Conservation (phyloP, 208 protist species). For the Trypanosoma mega region DNA sequence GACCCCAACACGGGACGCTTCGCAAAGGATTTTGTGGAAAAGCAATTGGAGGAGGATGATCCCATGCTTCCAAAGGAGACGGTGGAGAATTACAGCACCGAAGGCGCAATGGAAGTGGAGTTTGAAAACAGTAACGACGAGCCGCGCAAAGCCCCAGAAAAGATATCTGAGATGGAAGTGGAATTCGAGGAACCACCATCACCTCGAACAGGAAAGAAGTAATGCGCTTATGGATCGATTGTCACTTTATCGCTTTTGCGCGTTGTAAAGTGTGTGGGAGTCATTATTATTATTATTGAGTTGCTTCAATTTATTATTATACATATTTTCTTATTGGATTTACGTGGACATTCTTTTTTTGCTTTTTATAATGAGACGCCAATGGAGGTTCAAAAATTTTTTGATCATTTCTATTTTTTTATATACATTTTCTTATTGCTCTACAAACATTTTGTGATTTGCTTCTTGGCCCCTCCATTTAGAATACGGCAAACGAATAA, state of each 20-base stretch:
- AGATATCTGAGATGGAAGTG: conserved; percentile 45
- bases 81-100: conserved; percentile 71
- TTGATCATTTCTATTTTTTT: conserved; percentile 4
- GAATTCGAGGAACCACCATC: conserved; percentile 32
- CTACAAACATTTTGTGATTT: conserved; percentile 1
- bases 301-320: conserved; percentile 15
- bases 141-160: conserved; percentile 19
- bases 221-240: no score
- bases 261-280: no score
- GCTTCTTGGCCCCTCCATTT: conserved; percentile 11
- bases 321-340: conserved; percentile 5
- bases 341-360: conserved; percentile 7
- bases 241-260: no score
- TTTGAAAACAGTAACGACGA: conserved; percentile 62
- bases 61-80: conserved; percentile 74
- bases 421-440: neutral
- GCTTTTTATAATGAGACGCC: conserved; percentile 18
- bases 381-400: no score
- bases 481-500: neutral
- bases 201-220: neutral
- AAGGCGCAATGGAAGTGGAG: conserved; percentile 78
- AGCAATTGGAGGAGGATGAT: conserved; percentile 88
- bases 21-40: conserved; percentile 86
- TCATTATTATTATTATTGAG: no score
- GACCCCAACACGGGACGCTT: conserved; percentile 80